phyloP scores from a whole-genome alignment of 331 rosid species.

The Quercus tomentella region DNA sequence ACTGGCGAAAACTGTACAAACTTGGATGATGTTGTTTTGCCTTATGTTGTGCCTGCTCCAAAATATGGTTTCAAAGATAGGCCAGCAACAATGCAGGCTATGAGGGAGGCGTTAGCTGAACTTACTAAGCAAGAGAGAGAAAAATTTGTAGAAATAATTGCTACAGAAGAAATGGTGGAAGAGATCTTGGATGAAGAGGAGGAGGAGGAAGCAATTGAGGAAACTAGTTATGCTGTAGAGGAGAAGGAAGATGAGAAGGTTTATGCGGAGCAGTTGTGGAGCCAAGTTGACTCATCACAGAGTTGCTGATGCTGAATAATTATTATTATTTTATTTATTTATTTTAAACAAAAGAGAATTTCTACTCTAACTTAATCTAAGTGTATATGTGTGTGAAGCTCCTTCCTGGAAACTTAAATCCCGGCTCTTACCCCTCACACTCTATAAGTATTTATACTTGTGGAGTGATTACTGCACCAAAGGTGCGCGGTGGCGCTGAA shows the following conservation, averaged over 20 bases:
- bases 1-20: slow-evolving; percentile 19
- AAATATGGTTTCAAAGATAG: slow-evolving; percentile 59
- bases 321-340: too few relatives aligned
- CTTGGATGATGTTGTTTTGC: slow-evolving; percentile 61
- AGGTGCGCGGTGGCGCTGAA: slow-evolving; percentile 1
- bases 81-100: slow-evolving; percentile 72
- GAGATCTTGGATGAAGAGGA: slow-evolving; percentile 54
- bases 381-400: too few relatives aligned
- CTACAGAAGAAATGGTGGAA: slow-evolving; percentile 41
- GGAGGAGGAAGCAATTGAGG: slow-evolving; percentile 59
- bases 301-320: slow-evolving; percentile 34
- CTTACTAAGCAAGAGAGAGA: slow-evolving; percentile 33
- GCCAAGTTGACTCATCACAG: slow-evolving; percentile 55
- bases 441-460: too few relatives aligned
- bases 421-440: too few relatives aligned
- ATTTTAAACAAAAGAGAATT: too few relatives aligned
- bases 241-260: slow-evolving; percentile 81
- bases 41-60: slow-evolving; percentile 82
- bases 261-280: slow-evolving; percentile 69
- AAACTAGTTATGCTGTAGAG: slow-evolving; percentile 32
- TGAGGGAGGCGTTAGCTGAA: slow-evolving; percentile 66
- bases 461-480: too few relatives aligned
- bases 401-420: too few relatives aligned
- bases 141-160: slow-evolving; percentile 20
- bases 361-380: too few relatives aligned